Conservation (phyloP, 352 stramenopile species). For the Globisporangium camurandrum region DNA sequence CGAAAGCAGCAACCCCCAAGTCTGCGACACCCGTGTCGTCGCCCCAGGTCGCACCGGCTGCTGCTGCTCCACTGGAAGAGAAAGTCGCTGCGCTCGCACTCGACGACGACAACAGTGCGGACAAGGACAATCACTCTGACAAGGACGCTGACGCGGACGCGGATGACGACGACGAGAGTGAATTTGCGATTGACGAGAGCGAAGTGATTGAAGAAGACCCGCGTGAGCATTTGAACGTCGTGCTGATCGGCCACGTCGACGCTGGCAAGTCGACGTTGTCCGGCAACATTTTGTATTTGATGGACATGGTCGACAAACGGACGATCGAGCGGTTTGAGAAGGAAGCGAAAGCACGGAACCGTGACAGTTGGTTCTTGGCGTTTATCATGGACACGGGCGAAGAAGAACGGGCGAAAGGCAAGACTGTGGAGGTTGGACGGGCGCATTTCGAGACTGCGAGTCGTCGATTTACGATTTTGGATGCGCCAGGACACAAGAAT, state of each 20-base stretch:
- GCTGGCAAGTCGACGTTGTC: constrained; percentile 97
- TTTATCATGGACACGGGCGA: constrained; percentile 99
- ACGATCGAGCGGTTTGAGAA: constrained; percentile 98
- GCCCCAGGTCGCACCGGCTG: constrained; percentile 20
- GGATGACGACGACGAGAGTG: constrained; percentile 44
- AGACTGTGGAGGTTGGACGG: constrained; percentile 86
- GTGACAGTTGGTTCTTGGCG: constrained; percentile 91
- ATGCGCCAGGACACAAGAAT: constrained; percentile 98
- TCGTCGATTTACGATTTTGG: constrained; percentile 97
- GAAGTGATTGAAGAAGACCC: constrained; percentile 90
- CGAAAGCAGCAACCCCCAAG: constrained; percentile 15
- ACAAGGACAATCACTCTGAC: too few species aligned
- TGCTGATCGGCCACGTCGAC: constrained; percentile 99
- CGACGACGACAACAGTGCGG: constrained; percentile 10
- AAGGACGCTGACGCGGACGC: too few species aligned
- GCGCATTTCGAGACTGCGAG: constrained; percentile 95
- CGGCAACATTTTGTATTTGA: constrained; percentile 98
- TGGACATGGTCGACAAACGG: constrained; percentile 98
- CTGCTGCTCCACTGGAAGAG: constrained; percentile 11
- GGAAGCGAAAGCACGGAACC: constrained; percentile 92
- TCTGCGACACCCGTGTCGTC: constrained; percentile 18
- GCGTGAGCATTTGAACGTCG: constrained; percentile 97
- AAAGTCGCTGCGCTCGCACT: constrained; percentile 18
- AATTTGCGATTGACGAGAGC: constrained; percentile 42
- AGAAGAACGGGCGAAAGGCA: constrained; percentile 95